Evolutionary conservation across 257 asterid genomes (phyloP), one percentile per base, ranked within the genome.

Genomic region (Nicotiana tabacum): DNA sequence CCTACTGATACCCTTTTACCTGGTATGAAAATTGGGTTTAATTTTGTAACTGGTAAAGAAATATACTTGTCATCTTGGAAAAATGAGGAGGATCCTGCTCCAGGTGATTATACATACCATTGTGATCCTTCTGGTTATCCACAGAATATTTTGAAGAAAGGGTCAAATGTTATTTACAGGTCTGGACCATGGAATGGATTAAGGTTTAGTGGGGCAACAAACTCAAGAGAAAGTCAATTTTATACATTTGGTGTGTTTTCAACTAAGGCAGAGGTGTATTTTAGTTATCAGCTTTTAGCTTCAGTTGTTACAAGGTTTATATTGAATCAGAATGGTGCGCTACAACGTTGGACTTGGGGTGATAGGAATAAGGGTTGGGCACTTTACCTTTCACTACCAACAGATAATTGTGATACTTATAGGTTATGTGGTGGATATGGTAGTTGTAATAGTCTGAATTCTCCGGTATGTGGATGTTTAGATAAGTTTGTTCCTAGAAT

Each of bases 351-450:
- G 91, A 84, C 32, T 2, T 88, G 91, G 91, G 83, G 76, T 1
- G 81, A 83, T 0, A 35, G 46, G 66, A 86, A 69, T 0, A 24
- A 69, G 68, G 68, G 67, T 5, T 92, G 96, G 96, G 39, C 3
- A 0, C 9, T 13, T 5, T 76, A 72, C 80, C 35, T 78, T 4
- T 27, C 67, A 37, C 6, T 77, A 6, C 93, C 88, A 7, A 21
- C 65, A 1, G 90, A 87, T 21, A 65, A 12, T 0, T 88, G 94
- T 56, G 94, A 88, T 58, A 33, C 3, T 4, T 92, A 92, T 65
- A 77, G 37, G 32, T 10, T 51, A 17, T 90, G 96, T 70, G 93
- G 96, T 3, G 82, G 90, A 3, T 67, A 86, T 70, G 91, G 90
- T 5, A 61, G 69, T 29, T 92, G 94, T 56, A 39, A 39, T 9